These are phyloP conservation scores for Globisporangium okanoganense DNA, from an alignment of 352 stramenopile genomes.

Conservation along the genomic window DNA sequence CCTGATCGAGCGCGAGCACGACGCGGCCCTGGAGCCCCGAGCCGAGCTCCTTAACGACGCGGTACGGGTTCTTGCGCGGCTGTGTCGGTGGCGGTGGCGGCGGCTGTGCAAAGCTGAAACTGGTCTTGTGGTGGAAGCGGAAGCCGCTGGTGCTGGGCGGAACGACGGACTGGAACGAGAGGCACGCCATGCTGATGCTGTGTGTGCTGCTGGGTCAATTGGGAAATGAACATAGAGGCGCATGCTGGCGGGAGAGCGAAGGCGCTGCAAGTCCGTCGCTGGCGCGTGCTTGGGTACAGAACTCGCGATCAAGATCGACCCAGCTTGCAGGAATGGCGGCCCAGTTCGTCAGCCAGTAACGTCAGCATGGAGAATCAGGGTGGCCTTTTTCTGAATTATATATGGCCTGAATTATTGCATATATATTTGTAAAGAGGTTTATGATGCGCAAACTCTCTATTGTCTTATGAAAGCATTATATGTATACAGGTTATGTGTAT, in stretches of 20 bases:
- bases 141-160: constrained; percentile 7
- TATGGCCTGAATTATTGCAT: too few species aligned
- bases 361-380: too few species aligned
- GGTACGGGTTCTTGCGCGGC: constrained; percentile 29
- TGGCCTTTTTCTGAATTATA: too few species aligned
- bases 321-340: too few species aligned
- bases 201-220: constrained; percentile 3
- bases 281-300: constrained; percentile 1
- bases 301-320: background rate
- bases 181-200: constrained; percentile 7
- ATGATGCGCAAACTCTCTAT: too few species aligned
- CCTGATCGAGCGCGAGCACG: constrained; percentile 51
- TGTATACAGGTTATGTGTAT: too few species aligned
- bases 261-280: background rate
- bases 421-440: too few species aligned
- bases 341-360: too few species aligned
- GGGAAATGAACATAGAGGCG: background rate
- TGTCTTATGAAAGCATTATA: too few species aligned
- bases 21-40: constrained; percentile 63
- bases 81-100: background rate
- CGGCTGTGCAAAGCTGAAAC: background rate
- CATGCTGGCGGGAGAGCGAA: background rate
- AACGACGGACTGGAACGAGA: constrained; percentile 1
- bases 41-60: constrained; percentile 54
- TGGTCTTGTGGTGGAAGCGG: constrained; percentile 5